These are phyloP conservation scores for Aspergillus sparsus DNA, from an alignment of 495 filamentous ascomycete genomes.

Conservation along the genomic window DNA sequence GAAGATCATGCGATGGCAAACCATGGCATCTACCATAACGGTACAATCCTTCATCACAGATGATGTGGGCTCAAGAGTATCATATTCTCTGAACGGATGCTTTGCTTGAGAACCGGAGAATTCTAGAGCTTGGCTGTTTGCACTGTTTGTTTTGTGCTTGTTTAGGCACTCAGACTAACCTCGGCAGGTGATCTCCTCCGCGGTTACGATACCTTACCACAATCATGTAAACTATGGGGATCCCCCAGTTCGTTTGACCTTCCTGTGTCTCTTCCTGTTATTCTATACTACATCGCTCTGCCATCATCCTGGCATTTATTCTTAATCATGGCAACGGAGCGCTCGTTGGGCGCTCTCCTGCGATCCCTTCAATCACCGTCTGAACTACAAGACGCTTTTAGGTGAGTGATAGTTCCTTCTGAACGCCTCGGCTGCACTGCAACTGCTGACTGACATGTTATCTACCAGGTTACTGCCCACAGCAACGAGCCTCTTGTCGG, in stretches of 20 bases:
- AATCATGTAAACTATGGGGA: slow-evolving; percentile 1
- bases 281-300: slow-evolving; percentile 11
- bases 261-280: slow-evolving; percentile 8
- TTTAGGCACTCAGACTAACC: slow-evolving; percentile 26
- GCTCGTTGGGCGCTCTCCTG: slow-evolving; percentile 52
- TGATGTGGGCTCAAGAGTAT: slow-evolving; percentile 7
- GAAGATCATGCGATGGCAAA: neutral
- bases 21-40: slow-evolving; percentile 17
- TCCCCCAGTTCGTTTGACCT: slow-evolving; percentile 1
- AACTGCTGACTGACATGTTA: slow-evolving; percentile 22
- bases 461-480: slow-evolving; percentile 68
- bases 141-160: slow-evolving; percentile 35
- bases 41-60: neutral
- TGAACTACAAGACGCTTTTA: slow-evolving; percentile 52
- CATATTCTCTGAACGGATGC: neutral
- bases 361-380: slow-evolving; percentile 53
- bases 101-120: neutral
- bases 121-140: slow-evolving; percentile 32
- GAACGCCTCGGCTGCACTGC: slow-evolving; percentile 11
- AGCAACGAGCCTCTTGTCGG: slow-evolving; percentile 77
- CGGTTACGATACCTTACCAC: slow-evolving; percentile 36
- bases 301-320: neutral
- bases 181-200: slow-evolving; percentile 39
- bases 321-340: slow-evolving; percentile 48
- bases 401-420: slow-evolving; percentile 43